phyloP scores from a whole-genome alignment of 2,329 filamentous ascomycete genomes.

The Nothophoma quercina region DNA sequence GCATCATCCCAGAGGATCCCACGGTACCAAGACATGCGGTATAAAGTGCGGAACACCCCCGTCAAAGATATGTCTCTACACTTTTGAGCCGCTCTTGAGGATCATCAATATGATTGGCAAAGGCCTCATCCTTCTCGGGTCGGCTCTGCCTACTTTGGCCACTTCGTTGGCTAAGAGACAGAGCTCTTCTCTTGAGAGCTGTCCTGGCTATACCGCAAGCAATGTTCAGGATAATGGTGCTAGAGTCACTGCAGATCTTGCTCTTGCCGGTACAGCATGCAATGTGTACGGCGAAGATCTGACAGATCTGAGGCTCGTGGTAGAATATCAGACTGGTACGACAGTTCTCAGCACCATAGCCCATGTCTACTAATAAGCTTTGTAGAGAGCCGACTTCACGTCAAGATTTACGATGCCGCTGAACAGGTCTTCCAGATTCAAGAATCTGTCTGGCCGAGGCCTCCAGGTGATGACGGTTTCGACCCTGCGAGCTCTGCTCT shows the following conservation, averaged over 20 bases:
- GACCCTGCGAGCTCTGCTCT: conserved; percentile 55
- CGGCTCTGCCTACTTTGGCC: conserved; percentile 29
- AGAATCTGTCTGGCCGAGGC: conserved; percentile 70
- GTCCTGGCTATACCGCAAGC: conserved; percentile 72
- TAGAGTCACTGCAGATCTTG: conserved; percentile 72
- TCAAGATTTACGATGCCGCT: conserved; percentile 73
- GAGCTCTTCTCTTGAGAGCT: conserved; percentile 46
- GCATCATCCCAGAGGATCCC: conserved; percentile 1
- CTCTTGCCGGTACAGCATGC: conserved; percentile 70
- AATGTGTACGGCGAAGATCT: conserved; percentile 67
- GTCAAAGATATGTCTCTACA: background rate
- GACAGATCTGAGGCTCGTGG: conserved; percentile 61
- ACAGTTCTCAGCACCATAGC: conserved; percentile 63
- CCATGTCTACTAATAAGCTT: conserved; percentile 48
- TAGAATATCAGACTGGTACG: conserved; percentile 67
- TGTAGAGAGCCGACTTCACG: conserved; percentile 70
- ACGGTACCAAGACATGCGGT: background rate
- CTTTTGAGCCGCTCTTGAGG: conserved; percentile 5
- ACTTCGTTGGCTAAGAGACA: conserved; percentile 28
- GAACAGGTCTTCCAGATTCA: conserved; percentile 78
- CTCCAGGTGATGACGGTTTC: conserved; percentile 46
- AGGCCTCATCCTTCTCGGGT: conserved; percentile 31
- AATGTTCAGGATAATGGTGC: conserved; percentile 61
- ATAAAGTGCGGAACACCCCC: conserved; percentile 2
- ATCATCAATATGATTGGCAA: conserved; percentile 33